Conservation (phyloP, 352 stramenopile genomes). For the Phytopythium mirpurense region DNA sequence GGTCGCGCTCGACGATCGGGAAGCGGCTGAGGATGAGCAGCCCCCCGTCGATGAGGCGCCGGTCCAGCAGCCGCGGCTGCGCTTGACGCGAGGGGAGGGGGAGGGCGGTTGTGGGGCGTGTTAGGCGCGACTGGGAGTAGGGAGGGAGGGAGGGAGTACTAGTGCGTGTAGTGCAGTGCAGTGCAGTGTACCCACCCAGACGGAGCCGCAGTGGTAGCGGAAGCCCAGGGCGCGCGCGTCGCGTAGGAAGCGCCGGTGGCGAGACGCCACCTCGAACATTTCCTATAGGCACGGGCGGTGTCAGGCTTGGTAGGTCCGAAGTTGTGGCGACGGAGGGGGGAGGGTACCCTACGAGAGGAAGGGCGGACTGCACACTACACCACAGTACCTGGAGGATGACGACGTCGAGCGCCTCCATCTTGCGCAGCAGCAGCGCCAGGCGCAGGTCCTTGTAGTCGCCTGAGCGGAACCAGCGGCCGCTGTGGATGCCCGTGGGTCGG, state of each 20-base stretch:
- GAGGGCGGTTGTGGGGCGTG: no score
- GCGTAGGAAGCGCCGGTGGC: slow-evolving; percentile 50
- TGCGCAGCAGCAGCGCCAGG: slow-evolving; percentile 55
- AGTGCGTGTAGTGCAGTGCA: no score
- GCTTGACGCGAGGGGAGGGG: no score
- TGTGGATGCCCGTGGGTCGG: slow-evolving; percentile 72
- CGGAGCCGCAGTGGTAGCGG: slow-evolving; percentile 67
- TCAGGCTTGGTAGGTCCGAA: not conserved
- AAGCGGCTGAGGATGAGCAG: slow-evolving; percentile 81
- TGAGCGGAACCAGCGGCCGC: slow-evolving; percentile 51
- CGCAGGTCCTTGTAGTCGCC: slow-evolving; percentile 79
- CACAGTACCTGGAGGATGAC: slow-evolving; percentile 61
- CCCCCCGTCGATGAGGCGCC: slow-evolving; percentile 63
- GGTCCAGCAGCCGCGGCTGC: slow-evolving; percentile 38
- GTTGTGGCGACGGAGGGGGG: no score
- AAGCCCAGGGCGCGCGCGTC: slow-evolving; percentile 57
- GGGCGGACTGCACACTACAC: no score
- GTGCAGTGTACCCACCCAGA: slow-evolving; percentile 27
- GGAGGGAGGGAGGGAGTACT: not conserved
- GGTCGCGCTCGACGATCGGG: slow-evolving; percentile 65
- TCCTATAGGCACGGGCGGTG: slow-evolving; percentile 24
- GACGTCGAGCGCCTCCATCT: slow-evolving; percentile 69
- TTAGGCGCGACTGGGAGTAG: no score
- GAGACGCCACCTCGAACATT: slow-evolving; percentile 70
- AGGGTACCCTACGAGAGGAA: no score